Evolutionary conservation across 2,329 filamentous ascomycete genomes (phyloP), one percentile per base, ranked within the genome.

Genomic region (Phialophora expanda): DNA sequence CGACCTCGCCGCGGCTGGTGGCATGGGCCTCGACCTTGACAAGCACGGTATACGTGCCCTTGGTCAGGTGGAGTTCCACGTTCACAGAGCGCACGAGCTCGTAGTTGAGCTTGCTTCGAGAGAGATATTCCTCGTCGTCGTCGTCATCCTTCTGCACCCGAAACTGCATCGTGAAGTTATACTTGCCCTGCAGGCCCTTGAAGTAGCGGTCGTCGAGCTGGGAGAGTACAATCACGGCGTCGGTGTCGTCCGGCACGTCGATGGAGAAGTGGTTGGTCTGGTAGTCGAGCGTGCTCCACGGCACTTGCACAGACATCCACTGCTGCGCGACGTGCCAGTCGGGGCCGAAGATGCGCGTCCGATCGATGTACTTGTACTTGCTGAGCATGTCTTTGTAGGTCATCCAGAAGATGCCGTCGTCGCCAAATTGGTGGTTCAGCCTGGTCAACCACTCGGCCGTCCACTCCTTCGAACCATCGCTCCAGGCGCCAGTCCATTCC

Each of bases 401-500:
- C 41, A 87, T 87, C 84, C 85, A 88, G 75, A 88, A 87, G 46
- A 87, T 76, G 22, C 90, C 90, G 71, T 93, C 90, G 71, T 92
- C 89, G 48, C 90, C 90, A 71, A 93, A 93, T 50, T 85, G 86
- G 74, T 93, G 90, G 56, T 85, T 83, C 1, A 95, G 83, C 71
- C 89, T 87, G 65, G 86, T 79, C 77, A 94, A 87, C 86, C 90
- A 92, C 70, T 93, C 88, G 0, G 90, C 83, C 0, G 90, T 94
- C 92, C 92, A 96, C 76, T 94, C 89, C 73, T 91, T 90, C 4
- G 89, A 92, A 0, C 92, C 92, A 73, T 95, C 92, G 44, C 86
- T 89, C 91, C 91, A 95, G 1, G 91, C 83, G 1, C 92, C 92
- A 32, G 86, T 90, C 91, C 92, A 95, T 76, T 93, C 91, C 34